These are phyloP conservation scores for Cryphonectria parasitica DNA, from an alignment of 2,329 filamentous ascomycete species.

Conservation along the genomic window DNA sequence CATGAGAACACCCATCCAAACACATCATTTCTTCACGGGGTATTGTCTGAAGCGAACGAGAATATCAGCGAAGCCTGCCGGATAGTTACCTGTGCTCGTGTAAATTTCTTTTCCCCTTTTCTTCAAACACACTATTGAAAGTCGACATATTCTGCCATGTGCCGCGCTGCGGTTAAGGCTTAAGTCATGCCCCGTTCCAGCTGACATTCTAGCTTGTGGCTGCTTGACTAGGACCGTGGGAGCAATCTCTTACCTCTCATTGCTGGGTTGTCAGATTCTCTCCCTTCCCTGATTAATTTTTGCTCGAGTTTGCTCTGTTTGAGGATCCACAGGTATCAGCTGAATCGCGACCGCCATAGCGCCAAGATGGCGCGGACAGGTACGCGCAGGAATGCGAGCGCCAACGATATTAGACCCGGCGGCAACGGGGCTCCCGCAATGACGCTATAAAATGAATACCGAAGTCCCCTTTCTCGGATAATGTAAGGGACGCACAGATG, in stretches of 20 bases:
- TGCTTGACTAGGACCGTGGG: background rate
- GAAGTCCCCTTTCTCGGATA: background rate
- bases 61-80: background rate
- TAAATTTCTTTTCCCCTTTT: background rate
- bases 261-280: background rate
- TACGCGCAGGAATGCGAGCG: slow-evolving; percentile 2
- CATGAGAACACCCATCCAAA: background rate
- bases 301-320: background rate
- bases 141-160: background rate
- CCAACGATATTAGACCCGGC: background rate
- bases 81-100: background rate
- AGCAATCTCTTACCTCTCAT: background rate
- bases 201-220: background rate
- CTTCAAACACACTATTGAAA: background rate
- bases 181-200: background rate
- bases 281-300: background rate
- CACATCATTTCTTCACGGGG: background rate
- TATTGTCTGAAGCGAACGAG: background rate
- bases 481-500: background rate
- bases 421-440: background rate
- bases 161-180: background rate
- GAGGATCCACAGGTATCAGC: background rate
- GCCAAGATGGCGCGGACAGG: background rate
- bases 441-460: background rate
- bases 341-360: background rate